phyloP scores from a whole-genome alignment of 2,329 filamentous ascomycete species.

The Aspergillus pseudotamarii region DNA sequence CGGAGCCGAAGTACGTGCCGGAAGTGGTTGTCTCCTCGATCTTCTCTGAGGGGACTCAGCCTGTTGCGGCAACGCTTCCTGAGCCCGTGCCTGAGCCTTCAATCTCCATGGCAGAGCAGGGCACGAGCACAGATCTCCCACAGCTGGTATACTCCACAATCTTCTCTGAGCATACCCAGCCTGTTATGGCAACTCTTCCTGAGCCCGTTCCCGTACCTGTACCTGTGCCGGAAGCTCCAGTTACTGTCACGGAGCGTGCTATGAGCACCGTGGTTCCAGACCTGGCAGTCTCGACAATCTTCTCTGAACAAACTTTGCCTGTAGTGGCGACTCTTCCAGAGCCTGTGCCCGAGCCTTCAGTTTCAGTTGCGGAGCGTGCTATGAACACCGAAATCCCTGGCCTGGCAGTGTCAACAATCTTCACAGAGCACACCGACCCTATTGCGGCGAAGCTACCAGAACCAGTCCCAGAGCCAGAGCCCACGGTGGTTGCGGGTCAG shows the following conservation, averaged over 20 bases:
- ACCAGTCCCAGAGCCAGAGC: slow-evolving; percentile 22
- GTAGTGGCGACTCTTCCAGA: slow-evolving; percentile 24
- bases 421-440: slow-evolving; percentile 31
- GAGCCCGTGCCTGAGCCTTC: slow-evolving; percentile 25
- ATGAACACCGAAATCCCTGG: slow-evolving; percentile 21
- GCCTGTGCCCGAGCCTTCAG: slow-evolving; percentile 19
- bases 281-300: slow-evolving; percentile 24
- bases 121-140: slow-evolving; percentile 20
- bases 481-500: slow-evolving; percentile 17
- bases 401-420: slow-evolving; percentile 33
- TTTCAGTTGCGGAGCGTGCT: slow-evolving; percentile 20
- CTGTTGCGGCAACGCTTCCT: slow-evolving; percentile 23
- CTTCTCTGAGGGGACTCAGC: slow-evolving; percentile 26
- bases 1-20: slow-evolving; percentile 21
- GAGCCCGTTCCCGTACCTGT: slow-evolving; percentile 22
- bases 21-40: slow-evolving; percentile 28
- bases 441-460: slow-evolving; percentile 22
- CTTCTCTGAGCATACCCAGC: slow-evolving; percentile 29
- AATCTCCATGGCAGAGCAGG: slow-evolving; percentile 20
- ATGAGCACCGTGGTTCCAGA: slow-evolving; percentile 18
- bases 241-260: neutral
- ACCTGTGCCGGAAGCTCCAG: slow-evolving; percentile 4
- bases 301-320: slow-evolving; percentile 25
- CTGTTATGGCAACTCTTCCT: slow-evolving; percentile 24
- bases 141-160: slow-evolving; percentile 34